A percentile compares a stretch with the other conserved stretches of the same genome.
Conservation (phyloP, 148 eudicot genomes). For the Oxyria digyna region DNA sequence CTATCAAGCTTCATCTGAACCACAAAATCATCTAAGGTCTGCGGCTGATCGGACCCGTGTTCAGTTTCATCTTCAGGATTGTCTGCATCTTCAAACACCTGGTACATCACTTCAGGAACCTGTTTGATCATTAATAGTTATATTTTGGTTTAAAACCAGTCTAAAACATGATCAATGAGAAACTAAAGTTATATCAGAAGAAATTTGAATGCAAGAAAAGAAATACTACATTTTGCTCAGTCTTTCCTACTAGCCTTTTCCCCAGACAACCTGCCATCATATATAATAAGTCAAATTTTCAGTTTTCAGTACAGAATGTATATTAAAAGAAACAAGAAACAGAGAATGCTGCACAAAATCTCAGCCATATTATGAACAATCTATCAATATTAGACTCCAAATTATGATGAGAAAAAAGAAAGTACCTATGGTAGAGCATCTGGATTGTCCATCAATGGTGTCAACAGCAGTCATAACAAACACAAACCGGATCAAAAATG, state of each 20-base stretch:
- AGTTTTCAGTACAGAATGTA: not conserved
- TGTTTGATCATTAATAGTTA: slow-evolving; percentile 6
- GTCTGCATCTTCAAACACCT: slow-evolving; percentile 62
- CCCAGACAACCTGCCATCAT: slow-evolving; percentile 67
- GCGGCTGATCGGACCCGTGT: slow-evolving; percentile 45
- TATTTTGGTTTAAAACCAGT: not conserved
- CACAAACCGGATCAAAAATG: slow-evolving; percentile 69
- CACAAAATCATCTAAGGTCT: slow-evolving; percentile 54
- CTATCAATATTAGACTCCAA: not conserved
- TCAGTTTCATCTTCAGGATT: slow-evolving; percentile 17
- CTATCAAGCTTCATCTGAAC: slow-evolving; percentile 43
- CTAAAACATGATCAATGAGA: not conserved
- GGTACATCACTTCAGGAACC: slow-evolving; percentile 84
- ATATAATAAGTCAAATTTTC: not conserved
- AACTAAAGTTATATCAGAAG: not conserved
- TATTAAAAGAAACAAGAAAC: not conserved
- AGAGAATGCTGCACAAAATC: not conserved
- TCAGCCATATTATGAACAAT: not conserved
- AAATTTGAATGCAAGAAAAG: not conserved
- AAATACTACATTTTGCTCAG: slow-evolving; percentile 37
- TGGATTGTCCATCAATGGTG: slow-evolving; percentile 53
- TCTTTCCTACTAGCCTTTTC: slow-evolving; percentile 52
- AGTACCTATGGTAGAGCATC: slow-evolving; percentile 66
- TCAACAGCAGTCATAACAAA: slow-evolving; percentile 70
- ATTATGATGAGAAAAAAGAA: not conserved